A percentile compares a stretch with the other conserved stretches of the same genome.
Evolutionary conservation across 176 grass and related monocot genomes (phyloP).

Genomic region (Aechmea fasciata): DNA sequence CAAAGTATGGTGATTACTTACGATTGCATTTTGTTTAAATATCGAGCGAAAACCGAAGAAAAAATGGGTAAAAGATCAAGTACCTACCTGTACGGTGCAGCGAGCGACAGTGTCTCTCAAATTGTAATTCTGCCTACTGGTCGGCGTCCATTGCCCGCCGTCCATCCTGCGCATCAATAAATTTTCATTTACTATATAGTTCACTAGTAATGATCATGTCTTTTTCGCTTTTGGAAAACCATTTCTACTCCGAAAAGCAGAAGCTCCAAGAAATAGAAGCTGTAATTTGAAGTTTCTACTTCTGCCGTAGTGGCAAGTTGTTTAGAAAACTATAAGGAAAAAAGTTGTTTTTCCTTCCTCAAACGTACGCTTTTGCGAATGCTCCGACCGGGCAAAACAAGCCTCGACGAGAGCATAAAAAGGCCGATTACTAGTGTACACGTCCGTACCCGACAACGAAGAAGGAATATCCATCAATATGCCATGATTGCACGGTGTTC

Average conservation of each 20-base stretch:
- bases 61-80: too few relatives aligned
- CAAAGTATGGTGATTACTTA: too few relatives aligned
- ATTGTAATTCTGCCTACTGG: slow-evolving; percentile 64
- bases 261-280: too few relatives aligned
- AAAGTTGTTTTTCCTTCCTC: too few relatives aligned
- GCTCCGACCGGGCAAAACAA: too few relatives aligned
- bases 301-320: not conserved
- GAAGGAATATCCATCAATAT: slow-evolving; percentile 89
- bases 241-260: too few relatives aligned
- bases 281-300: too few relatives aligned
- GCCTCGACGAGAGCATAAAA: not conserved
- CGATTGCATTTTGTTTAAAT: not conserved
- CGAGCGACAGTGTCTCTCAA: slow-evolving; percentile 69
- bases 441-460: slow-evolving; percentile 64
- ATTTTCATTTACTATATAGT: not conserved
- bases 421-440: not conserved
- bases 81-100: slow-evolving; percentile 77
- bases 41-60: not conserved
- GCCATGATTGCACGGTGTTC: slow-evolving; percentile 70
- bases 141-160: slow-evolving; percentile 67
- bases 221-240: too few relatives aligned
- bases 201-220: slow-evolving; percentile 3
- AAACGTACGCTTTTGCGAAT: too few relatives aligned
- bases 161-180: slow-evolving; percentile 54
- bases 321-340: too few relatives aligned